A percentile compares a stretch with the other conserved stretches of the same genome.
phyloP scores from a whole-genome alignment of 2,329 filamentous ascomycete genomes.

The Mycosphaerella sp. region DNA sequence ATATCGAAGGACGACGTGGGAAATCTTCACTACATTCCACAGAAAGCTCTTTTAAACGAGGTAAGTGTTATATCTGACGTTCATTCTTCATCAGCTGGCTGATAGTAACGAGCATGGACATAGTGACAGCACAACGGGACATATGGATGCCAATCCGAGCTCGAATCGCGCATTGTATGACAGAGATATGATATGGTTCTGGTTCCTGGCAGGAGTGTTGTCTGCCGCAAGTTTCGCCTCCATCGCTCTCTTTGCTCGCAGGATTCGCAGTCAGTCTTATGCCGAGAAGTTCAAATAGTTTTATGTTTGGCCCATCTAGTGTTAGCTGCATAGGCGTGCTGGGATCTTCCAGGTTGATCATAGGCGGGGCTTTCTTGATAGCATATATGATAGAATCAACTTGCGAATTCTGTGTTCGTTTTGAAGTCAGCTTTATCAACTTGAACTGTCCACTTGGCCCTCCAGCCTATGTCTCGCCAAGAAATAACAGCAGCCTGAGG shows the following conservation, averaged over 20 bases:
- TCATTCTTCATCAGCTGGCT: neutral
- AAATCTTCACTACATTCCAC: neutral
- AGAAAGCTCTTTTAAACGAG: neutral
- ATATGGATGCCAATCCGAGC: neutral
- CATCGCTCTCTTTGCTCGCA: neutral
- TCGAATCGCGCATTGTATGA: neutral
- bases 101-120: neutral
- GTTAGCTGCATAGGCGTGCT: too few relatives aligned
- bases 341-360: too few relatives aligned
- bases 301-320: too few relatives aligned
- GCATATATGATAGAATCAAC: too few relatives aligned
- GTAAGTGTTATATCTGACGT: neutral
- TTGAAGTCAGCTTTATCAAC: too few relatives aligned
- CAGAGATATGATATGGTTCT: neutral
- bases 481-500: too few relatives aligned
- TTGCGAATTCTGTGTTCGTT: too few relatives aligned
- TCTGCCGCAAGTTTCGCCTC: neutral
- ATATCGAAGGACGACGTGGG: conserved; percentile 5
- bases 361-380: too few relatives aligned
- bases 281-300: too few relatives aligned
- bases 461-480: too few relatives aligned
- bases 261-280: neutral
- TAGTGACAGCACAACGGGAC: neutral
- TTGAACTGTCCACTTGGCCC: too few relatives aligned
- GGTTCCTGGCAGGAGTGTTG: neutral